Base-by-base conservation (phyloP, 2,329 filamentous ascomycete genomes). In the Diaporthe citrichinensis region DNA sequence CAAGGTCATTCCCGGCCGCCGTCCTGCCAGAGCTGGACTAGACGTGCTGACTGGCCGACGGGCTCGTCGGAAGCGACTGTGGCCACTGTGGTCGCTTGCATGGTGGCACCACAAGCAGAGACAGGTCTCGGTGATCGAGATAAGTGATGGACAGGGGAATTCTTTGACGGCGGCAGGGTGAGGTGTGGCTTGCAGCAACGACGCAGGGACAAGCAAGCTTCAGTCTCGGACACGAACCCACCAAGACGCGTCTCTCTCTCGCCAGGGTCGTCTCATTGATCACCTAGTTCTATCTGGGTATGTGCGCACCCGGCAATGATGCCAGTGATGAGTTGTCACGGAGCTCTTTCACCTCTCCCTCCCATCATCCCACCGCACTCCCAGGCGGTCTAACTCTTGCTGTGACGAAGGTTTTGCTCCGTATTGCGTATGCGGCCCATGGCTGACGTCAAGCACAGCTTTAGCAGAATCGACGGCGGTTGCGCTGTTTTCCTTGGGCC, bases 371-470 rank as follows among this genome's bases (percentile, higher is more conserved):
- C 28, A 61, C 25, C 14, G 12, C 15, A 49, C 31, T 57, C 28
- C 61, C 46, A 49, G n/a, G 46, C 58, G 46, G 23, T 44, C n/a
- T 34, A 36, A 20, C 49, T 68, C 46, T 55, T 17, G n/a, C 31
- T 53, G 46, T 53, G 46, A 68, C 49, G 20, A 53, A 17, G 46
- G 44, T n/a, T n/a, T 28, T 36, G 44, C 46, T 53, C 46, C 62
- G 31, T 17, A 69, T 69, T 69, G 65, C 65, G 49, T 55, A 55
- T 55, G 3, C n/a, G 49, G 34, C 49, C 62, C 62, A 49, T 68
- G 72, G 72, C 72, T 74, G 72, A 74, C 72, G 72, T 74, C 72
- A 74, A 69, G 14, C 65, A 36, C 53, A 41, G 39, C 36, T 36
- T n/a, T 55, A 57, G 51, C 36, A 44, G 68, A 59, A 49, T 39